phyloP scores from a whole-genome alignment of 352 stramenopile species.

The Phytophthora brassicae region DNA sequence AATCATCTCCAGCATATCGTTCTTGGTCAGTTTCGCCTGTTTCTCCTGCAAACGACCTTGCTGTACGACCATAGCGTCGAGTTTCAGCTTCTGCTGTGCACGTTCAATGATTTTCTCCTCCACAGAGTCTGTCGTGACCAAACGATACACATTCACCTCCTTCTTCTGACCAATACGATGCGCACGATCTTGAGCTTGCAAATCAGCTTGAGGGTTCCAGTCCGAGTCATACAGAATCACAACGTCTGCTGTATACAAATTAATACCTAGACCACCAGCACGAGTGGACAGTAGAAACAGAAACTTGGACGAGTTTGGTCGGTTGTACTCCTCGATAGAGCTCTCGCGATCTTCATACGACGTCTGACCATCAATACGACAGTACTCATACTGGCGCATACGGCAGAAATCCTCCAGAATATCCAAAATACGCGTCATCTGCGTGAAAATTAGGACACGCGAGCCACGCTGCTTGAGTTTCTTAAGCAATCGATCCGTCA shows the following conservation, averaged over 20 bases:
- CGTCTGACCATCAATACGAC: slow-evolving; percentile 88
- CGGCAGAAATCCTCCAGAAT: slow-evolving; percentile 96
- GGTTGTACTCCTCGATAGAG: slow-evolving; percentile 96
- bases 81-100: slow-evolving; percentile 96
- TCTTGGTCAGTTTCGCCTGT: slow-evolving; percentile 93
- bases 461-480: slow-evolving; percentile 88
- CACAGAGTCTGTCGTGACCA: slow-evolving; percentile 96
- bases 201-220: slow-evolving; percentile 98
- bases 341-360: slow-evolving; percentile 85
- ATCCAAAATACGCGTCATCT: slow-evolving; percentile 93
- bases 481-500: slow-evolving; percentile 93
- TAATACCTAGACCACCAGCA: slow-evolving; percentile 97
- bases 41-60: slow-evolving; percentile 87
- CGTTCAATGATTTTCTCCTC: slow-evolving; percentile 99
- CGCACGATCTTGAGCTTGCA: slow-evolving; percentile 94
- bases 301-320: slow-evolving; percentile 95
- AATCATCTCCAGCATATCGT: slow-evolving; percentile 97
- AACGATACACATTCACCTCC: slow-evolving; percentile 94
- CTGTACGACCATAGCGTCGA: slow-evolving; percentile 87
- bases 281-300: slow-evolving; percentile 98
- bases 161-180: slow-evolving; percentile 99
- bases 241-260: slow-evolving; percentile 98
- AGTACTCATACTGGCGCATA: slow-evolving; percentile 91
- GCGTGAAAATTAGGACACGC: slow-evolving; percentile 91
- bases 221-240: slow-evolving; percentile 99